These are phyloP conservation scores for Diaporthe sp. DNA, from an alignment of 2,329 filamentous ascomycete species.

Conservation along the genomic window DNA sequence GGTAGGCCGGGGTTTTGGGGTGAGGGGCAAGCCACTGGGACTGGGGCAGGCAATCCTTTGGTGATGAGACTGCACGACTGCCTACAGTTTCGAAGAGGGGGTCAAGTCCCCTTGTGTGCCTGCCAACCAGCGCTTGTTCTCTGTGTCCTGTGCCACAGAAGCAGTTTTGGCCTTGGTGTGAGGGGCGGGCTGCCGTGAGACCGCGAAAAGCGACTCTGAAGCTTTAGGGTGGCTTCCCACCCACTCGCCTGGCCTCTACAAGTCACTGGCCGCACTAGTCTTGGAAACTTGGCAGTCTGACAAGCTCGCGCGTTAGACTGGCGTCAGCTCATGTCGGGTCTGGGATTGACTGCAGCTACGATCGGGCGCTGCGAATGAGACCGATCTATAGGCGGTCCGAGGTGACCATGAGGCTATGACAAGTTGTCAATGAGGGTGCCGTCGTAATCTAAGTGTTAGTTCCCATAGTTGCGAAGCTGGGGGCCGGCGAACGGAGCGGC, in stretches of 20 bases:
- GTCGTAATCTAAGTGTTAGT: constrained; percentile 34
- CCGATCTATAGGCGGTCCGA: constrained; percentile 15
- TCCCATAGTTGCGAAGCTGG: neutral
- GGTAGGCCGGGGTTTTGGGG: constrained; percentile 29
- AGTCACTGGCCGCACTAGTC: constrained; percentile 25
- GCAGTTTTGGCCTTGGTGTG: constrained; percentile 11
- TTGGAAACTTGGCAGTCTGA: constrained; percentile 30
- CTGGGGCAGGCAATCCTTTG: constrained; percentile 21
- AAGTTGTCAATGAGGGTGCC: constrained; percentile 34
- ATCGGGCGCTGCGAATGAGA: constrained; percentile 10
- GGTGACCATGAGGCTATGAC: constrained; percentile 20
- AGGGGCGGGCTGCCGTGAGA: constrained; percentile 28
- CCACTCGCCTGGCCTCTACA: neutral
- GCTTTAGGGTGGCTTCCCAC: constrained; percentile 19
- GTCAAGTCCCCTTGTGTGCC: constrained; percentile 3
- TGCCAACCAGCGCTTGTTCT: constrained; percentile 12
- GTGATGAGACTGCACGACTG: constrained; percentile 28
- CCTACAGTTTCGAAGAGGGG: constrained; percentile 22
- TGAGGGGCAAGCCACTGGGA: constrained; percentile 22
- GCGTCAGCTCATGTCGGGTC: constrained; percentile 20
- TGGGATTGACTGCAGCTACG: constrained; percentile 14
- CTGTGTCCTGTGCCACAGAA: constrained; percentile 30
- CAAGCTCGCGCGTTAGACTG: constrained; percentile 25
- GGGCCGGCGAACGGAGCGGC: neutral
- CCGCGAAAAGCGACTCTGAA: constrained; percentile 28